Percentiles rank a stretch among this genome's conserved stretches.
phyloP scores from a whole-genome alignment of 2,329 filamentous ascomycete genomes.

The Ophiostoma sp. region DNA sequence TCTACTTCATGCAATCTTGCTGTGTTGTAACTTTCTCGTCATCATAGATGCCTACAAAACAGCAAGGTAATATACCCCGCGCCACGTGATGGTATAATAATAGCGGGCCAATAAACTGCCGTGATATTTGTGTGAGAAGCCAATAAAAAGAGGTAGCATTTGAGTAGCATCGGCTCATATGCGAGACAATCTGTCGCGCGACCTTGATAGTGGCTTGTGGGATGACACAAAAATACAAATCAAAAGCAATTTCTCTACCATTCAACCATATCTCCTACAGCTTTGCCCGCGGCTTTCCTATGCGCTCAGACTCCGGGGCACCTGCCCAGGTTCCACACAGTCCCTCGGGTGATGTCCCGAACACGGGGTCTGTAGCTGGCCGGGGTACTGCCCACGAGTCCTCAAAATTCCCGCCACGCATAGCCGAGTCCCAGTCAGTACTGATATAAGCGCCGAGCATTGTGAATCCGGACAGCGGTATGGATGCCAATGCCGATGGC shows the following conservation, averaged over 20 bases:
- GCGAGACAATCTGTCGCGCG: no score
- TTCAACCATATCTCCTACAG: neutral
- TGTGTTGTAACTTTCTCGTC: neutral
- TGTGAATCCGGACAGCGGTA: neutral
- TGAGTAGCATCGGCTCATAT: neutral
- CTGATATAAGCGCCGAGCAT: neutral
- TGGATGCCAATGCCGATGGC: neutral
- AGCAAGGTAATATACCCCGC: neutral
- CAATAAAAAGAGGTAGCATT: neutral
- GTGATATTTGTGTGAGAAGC: neutral
- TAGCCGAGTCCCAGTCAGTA: neutral
- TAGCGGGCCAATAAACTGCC: neutral
- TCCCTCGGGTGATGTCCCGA: neutral
- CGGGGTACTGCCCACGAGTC: neutral
- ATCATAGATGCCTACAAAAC: neutral
- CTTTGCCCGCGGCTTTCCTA: neutral
- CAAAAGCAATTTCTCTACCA: neutral
- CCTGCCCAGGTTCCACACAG: neutral
- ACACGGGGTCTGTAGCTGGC: neutral
- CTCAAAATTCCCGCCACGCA: neutral
- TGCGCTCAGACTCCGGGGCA: neutral
- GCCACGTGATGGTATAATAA: neutral
- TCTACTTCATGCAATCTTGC: neutral
- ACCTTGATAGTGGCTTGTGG: neutral
- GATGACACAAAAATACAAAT: neutral